Evolutionary conservation across 768 basidiomycete genomes (phyloP).

Genomic region (Lactifluus hygrophoroides): DNA sequence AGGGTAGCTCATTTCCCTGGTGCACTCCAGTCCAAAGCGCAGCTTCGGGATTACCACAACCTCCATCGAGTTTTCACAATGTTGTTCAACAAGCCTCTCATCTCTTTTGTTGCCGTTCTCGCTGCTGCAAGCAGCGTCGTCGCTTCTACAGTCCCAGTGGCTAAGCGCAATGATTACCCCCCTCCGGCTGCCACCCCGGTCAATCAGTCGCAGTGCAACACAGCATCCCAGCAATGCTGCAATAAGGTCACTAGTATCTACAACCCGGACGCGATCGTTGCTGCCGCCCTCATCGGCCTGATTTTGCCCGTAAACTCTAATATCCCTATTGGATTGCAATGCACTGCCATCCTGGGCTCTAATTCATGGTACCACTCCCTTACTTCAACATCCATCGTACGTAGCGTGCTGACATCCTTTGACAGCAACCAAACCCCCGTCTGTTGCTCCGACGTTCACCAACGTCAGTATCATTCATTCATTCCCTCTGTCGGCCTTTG

Average conservation of each 20-base stretch:
- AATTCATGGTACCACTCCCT: neutral
- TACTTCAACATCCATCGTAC: no score
- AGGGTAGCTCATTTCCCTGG: neutral
- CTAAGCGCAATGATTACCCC: neutral
- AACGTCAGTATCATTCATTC: neutral
- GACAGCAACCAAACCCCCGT: neutral
- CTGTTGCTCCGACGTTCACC: neutral
- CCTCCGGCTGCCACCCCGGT: neutral
- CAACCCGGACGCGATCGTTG: accelerated
- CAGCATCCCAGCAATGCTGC: neutral
- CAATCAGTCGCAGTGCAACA: neutral
- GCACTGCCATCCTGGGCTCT: neutral
- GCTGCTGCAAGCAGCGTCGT: neutral
- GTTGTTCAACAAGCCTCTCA: neutral
- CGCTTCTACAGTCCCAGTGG: neutral
- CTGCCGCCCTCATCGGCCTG: neutral
- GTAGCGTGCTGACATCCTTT: neutral
- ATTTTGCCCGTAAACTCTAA: neutral
- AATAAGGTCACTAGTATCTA: neutral
- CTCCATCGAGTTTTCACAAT: neutral
- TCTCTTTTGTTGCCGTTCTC: neutral
- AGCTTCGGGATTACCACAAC: neutral
- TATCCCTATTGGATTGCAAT: neutral
- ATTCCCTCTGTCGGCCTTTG: no score
- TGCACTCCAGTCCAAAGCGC: neutral